Percentiles rank a stretch among this genome's conserved stretches.
These are phyloP conservation scores for Trypanosoma vivax DNA, from an alignment of 208 protist species.

Conservation along the genomic window DNA sequence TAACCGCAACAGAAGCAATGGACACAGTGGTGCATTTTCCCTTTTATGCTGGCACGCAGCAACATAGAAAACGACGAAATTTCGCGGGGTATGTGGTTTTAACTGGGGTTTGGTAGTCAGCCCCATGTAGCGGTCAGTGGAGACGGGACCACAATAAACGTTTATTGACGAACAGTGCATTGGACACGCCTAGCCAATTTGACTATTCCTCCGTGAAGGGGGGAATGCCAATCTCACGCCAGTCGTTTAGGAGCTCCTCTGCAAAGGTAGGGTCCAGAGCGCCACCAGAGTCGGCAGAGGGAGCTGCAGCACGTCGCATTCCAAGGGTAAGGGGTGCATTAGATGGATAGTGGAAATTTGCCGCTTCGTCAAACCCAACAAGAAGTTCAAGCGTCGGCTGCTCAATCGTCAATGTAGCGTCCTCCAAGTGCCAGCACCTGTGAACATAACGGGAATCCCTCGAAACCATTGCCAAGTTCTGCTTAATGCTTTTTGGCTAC, in stretches of 20 bases:
- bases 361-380: conserved; percentile 62
- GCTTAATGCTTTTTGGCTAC: no score
- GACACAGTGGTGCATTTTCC: no score
- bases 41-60: no score
- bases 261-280: conserved; percentile 3
- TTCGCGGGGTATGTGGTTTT: no score
- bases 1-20: no score
- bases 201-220: conserved; percentile 15
- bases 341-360: conserved; percentile 38
- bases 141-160: no score
- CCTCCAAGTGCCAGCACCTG: conserved; percentile 63
- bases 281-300: conserved; percentile 14
- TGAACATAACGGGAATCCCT: conserved; percentile 58
- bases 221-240: conserved; percentile 23
- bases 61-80: no score
- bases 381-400: conserved; percentile 62
- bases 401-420: conserved; percentile 41
- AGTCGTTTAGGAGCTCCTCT: conserved; percentile 17
- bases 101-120: no score
- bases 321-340: conserved; percentile 51
- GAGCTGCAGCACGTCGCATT: conserved; percentile 32
- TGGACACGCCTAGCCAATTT: not conserved
- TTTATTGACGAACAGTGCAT: no score
- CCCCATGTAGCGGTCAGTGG: no score
- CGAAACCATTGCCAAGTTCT: conserved; percentile 33